A percentile compares a stretch with the other conserved stretches of the same genome.
These are phyloP conservation scores for Casuarina cunninghamiana DNA, from an alignment of 306 rosid species.

Conservation along the genomic window DNA sequence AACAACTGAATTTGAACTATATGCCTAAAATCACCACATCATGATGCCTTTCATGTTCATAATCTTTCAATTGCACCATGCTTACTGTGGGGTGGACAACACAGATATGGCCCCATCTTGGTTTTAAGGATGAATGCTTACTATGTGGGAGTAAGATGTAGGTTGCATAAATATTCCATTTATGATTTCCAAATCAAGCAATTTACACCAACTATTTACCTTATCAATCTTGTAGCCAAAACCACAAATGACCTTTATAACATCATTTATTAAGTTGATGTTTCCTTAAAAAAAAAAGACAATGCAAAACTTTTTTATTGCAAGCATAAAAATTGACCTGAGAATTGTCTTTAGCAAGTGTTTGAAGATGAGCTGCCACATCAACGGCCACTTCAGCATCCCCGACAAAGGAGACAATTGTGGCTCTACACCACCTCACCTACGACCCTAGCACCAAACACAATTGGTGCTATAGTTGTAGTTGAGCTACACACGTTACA, in stretches of 20 bases:
- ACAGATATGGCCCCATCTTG: background rate
- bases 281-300: conserved; percentile 55
- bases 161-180: background rate
- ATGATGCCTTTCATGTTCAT: background rate
- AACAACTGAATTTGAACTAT: background rate
- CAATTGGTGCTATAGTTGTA: too few species aligned
- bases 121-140: background rate
- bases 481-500: too few species aligned
- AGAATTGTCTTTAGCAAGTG: conserved; percentile 55
- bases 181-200: background rate
- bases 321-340: conserved; percentile 48
- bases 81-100: background rate
- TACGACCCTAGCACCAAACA: too few species aligned
- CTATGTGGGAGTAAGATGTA: background rate
- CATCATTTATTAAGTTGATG: conserved; percentile 73
- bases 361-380: too few species aligned
- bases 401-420: too few species aligned
- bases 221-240: conserved; percentile 67
- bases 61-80: background rate
- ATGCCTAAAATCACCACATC: background rate
- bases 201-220: conserved; percentile 34
- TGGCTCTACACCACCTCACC: too few species aligned
- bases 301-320: conserved; percentile 53
- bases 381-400: too few species aligned
- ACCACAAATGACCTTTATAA: conserved; percentile 64